Base-by-base conservation (phyloP, 2,329 filamentous ascomycete genomes). In the Talaromyces sp. region DNA sequence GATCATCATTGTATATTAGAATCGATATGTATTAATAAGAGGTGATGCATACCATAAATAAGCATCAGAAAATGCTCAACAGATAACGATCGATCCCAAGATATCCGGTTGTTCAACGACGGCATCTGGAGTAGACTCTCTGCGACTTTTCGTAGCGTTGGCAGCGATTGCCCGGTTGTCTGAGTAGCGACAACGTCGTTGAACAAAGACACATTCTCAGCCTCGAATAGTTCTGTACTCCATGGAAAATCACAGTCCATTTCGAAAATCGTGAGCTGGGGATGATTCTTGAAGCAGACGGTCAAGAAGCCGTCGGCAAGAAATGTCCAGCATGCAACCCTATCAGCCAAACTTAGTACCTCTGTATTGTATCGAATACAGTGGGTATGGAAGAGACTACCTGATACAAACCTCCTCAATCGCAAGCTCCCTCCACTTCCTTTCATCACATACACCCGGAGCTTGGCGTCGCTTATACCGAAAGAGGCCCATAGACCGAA, bases 231-330 rank as follows among this genome's bases (percentile, higher is more conserved):
- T 45, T 70, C 70, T 3, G 73, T 70, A 16, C 67, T 71, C 73
- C 73, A 75, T 0, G 73, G 72, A 19, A 75, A 73, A 39, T 73
- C 66, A 39, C 73, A 75, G 33, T 74, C 68, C 70, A 75, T 72
- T 50, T 74, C 73, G 35, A 74, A 74, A 0, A 72, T 69, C 1
- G 73, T 73, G 27, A 75, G 45, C 19, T 69, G 68, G 3, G 73
- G 73, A 37, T 74, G 70, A 19, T 73, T 75, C 5, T 74, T 74
- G 64, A 74, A 74, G 56, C 73, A 75, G 7, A 75, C 72, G 1
- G 73, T 75, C 16, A 75, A 69, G 13, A 75, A 75, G 8, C 73
- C 73, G 37, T 75, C 73, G 0, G 73, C 73, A 16, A 75, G 69
- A n/a, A 74, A 75, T 3, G 68, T 69, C 73, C 73, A 75, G 43